Evolutionary conservation across 2,329 filamentous ascomycete genomes (phyloP).

Genomic region (Bertia moriformis): DNA sequence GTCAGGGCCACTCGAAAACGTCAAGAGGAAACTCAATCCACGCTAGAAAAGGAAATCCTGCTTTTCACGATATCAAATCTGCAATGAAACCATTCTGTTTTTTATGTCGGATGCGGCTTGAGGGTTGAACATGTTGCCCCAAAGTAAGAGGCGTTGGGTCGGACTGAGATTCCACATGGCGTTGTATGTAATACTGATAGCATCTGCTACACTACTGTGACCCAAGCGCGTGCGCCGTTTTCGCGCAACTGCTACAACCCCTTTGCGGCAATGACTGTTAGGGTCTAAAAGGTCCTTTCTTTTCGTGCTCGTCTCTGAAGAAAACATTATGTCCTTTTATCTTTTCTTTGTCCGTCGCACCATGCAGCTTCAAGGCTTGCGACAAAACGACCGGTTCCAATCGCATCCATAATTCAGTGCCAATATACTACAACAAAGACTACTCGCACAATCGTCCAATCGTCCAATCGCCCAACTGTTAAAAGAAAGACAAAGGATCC

Average conservation of each 20-base stretch:
- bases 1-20: no score
- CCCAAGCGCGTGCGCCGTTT: slow-evolving; percentile 14
- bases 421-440: slow-evolving; percentile 6
- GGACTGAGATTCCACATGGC: not conserved
- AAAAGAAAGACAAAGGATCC: no score
- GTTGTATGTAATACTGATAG: slow-evolving; percentile 16
- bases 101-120: no score
- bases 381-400: slow-evolving; percentile 5
- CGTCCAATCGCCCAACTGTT: no score
- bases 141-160: no score
- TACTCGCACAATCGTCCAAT: slow-evolving; percentile 7
- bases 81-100: no score
- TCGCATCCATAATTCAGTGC: slow-evolving; percentile 14
- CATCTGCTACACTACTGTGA: slow-evolving; percentile 10
- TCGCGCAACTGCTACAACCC: not conserved
- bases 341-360: not conserved
- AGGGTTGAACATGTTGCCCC: no score
- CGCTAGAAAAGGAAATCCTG: no score
- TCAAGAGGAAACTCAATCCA: no score
- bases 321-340: not conserved
- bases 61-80: no score
- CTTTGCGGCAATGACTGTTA: slow-evolving; percentile 9
- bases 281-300: slow-evolving; percentile 7
- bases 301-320: not conserved
- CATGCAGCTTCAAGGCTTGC: slow-evolving; percentile 2